A percentile compares a stretch with the other conserved stretches of the same genome.
Evolutionary conservation across 495 filamentous ascomycete genomes (phyloP).

Genomic region (Penicillium parvum): DNA sequence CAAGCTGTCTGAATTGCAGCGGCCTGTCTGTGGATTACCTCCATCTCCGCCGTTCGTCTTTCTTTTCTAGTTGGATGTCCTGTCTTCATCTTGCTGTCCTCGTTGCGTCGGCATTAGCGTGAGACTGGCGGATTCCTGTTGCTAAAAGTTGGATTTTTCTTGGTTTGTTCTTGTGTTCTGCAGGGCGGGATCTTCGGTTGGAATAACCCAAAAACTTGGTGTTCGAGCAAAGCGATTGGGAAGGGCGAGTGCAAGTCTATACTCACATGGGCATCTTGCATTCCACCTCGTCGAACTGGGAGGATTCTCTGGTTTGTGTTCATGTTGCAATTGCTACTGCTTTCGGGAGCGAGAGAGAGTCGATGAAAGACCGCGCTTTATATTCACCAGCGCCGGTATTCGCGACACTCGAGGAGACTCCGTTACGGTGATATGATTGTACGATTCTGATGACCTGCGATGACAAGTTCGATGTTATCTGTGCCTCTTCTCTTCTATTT

Average conservation of each 20-base stretch:
- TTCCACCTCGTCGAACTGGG: constrained; percentile 16
- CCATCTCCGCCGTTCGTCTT: constrained; percentile 1
- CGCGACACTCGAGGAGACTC: constrained; percentile 11
- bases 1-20: neutral
- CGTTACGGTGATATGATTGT: constrained; percentile 44
- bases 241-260: too few relatives aligned
- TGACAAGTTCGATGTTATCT: constrained; percentile 35
- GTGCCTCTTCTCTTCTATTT: constrained; percentile 21
- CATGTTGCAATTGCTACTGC: constrained; percentile 23
- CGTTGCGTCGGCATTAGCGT: neutral
- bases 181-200: constrained; percentile 15
- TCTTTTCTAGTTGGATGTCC: neutral
- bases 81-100: neutral
- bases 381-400: neutral
- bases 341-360: neutral
- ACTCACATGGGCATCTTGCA: neutral
- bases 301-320: constrained; percentile 24
- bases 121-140: constrained; percentile 4
- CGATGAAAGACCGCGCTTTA: neutral
- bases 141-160: constrained; percentile 19
- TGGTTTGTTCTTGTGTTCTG: constrained; percentile 2
- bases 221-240: constrained; percentile 13
- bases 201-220: constrained; percentile 14
- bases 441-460: constrained; percentile 48
- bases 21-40: neutral